Base-by-base conservation (phyloP, 179 eudicot genomes). In the Nepenthes alata region DNA sequence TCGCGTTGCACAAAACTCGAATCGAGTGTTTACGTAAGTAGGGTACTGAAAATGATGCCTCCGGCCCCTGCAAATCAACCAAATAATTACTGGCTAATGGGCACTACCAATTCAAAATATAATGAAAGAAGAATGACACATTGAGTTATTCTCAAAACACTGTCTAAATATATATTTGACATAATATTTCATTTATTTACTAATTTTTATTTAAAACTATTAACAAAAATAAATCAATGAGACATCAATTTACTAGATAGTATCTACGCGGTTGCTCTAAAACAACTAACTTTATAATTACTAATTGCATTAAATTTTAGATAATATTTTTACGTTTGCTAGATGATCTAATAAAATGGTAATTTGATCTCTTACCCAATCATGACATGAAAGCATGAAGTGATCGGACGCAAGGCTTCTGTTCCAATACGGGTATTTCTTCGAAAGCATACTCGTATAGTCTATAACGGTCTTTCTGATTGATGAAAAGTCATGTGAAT, bases 371-470 rank as follows among this genome's bases (percentile, higher is more conserved):
- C 78, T 44, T 73, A 84, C 95, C 90, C 90, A 87, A 59, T 87
- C 95, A 64, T 87, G 95, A 66, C 95, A 87, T 70, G 95, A 78
- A 15, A 87, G 83, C 80, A 81, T 82, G 78, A 87, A 75, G 71
- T 87, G 95, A 62, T 87, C 95, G 0, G 86, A 80, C 2, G 78
- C 95, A 6, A 72, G 76, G 75, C 85, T 84, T 13, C 90, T 75
- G 25, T 87, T 87, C 95, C 95, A 87, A 39, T 78, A 82, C 0
- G 83, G 83, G 36, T 87, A 77, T 36, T 81, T 82, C 5, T 55
- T 55, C 6, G 88, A 81, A 6, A 87, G 57, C 61, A 79, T 49
- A 13, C 72, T 57, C 3, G 77, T 66, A 37, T 87, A 87, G 61
- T 84, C 95, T 48, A 50, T 61, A 0, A 81, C 81, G 0, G 81